These are phyloP conservation scores for Acacia confusa DNA, from an alignment of 306 rosid genomes.

Conservation along the genomic window DNA sequence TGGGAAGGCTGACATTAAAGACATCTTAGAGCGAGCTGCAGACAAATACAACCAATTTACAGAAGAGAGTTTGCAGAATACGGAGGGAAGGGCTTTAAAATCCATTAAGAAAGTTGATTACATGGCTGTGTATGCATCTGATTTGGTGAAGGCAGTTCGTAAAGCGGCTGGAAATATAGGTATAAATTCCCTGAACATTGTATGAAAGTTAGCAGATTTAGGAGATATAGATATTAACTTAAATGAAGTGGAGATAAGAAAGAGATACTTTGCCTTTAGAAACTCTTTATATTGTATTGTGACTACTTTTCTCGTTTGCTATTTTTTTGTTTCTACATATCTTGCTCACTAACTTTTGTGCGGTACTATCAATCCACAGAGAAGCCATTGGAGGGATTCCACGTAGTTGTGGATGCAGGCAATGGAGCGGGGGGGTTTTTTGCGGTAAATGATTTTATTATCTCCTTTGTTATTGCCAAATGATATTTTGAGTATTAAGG, in stretches of 20 bases:
- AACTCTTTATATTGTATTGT: conserved; percentile 1
- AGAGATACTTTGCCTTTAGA: neutral
- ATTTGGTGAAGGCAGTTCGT: conserved; percentile 83
- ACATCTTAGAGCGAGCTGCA: conserved; percentile 84
- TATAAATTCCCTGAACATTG: conserved; percentile 41
- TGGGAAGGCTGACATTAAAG: conserved; percentile 89
- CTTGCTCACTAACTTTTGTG: conserved; percentile 25
- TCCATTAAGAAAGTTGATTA: conserved; percentile 67
- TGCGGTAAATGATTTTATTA: conserved; percentile 51
- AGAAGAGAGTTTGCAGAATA: conserved; percentile 46
- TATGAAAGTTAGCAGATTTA: conserved; percentile 16
- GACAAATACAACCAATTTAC: conserved; percentile 66
- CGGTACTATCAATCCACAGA: conserved; percentile 47
- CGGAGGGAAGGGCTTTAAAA: conserved; percentile 54
- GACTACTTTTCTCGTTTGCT: conserved; percentile 2
- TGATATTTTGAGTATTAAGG: neutral
- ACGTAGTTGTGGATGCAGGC: conserved; percentile 93
- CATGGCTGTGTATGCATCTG: conserved; percentile 82
- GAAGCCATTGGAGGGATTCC: conserved; percentile 93
- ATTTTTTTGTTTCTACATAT: neutral
- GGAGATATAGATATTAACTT: conserved; percentile 16
- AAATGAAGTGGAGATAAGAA: conserved; percentile 14
- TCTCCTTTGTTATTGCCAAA: conserved; percentile 4
- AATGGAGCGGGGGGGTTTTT: conserved; percentile 98
- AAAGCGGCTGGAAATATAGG: conserved; percentile 90